phyloP scores from a whole-genome alignment of 2,329 filamentous ascomycete genomes.

The Fusarium tupiense region DNA sequence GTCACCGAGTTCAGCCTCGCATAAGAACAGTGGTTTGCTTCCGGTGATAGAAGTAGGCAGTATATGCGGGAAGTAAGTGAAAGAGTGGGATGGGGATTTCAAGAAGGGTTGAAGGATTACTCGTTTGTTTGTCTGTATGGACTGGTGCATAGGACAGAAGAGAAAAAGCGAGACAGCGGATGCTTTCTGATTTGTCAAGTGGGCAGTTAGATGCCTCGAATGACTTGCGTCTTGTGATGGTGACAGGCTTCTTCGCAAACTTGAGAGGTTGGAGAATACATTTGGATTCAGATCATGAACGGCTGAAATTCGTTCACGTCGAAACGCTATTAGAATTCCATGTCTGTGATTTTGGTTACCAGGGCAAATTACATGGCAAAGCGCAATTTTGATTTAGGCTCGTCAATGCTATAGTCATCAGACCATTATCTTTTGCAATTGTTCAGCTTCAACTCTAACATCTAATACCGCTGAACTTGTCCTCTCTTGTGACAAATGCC shows the following conservation, averaged over 20 bases:
- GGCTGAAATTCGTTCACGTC: neutral
- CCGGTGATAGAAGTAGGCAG: neutral
- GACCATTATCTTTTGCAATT: constrained; percentile 32
- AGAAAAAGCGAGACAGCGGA: constrained; percentile 33
- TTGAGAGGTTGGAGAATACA: neutral
- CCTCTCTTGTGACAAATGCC: neutral
- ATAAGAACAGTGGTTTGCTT: constrained; percentile 48
- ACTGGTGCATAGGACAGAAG: constrained; percentile 16
- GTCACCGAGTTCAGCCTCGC: constrained; percentile 81
- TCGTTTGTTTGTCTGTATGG: neutral
- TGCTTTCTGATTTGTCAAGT: constrained; percentile 26
- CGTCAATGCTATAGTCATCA: constrained; percentile 5
- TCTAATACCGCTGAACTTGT: constrained; percentile 14
- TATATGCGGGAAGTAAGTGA: neutral
- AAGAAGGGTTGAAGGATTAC: neutral
- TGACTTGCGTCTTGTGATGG: neutral
- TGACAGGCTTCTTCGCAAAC: neutral
- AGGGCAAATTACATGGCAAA: neutral
- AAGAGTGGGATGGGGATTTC: neutral
- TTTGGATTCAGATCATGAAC: neutral
- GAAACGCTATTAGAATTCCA: neutral
- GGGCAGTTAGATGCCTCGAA: constrained; percentile 9
- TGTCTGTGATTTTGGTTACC: neutral
- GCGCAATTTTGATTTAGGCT: neutral
- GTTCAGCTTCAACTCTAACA: constrained; percentile 38